Evolutionary conservation across 768 basidiomycete genomes (phyloP).

Genomic region (Crepidotus variabilis): DNA sequence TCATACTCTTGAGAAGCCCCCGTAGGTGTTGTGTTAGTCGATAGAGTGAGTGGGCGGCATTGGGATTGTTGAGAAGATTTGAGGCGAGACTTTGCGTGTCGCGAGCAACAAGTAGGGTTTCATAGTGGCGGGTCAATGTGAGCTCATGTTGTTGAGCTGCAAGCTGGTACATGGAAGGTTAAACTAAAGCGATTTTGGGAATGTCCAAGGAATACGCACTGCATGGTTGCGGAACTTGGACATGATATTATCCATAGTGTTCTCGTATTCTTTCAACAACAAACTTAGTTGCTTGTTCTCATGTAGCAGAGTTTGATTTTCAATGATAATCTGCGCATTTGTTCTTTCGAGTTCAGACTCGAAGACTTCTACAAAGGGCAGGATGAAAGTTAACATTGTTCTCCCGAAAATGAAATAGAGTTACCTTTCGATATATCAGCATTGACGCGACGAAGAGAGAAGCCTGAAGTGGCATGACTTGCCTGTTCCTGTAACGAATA

Average conservation of each 20-base stretch:
- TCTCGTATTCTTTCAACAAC: slow-evolving; percentile 92
- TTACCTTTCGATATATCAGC: slow-evolving; percentile 82
- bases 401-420: slow-evolving; percentile 8
- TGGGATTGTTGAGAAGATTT: slow-evolving; percentile 56
- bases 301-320: slow-evolving; percentile 88
- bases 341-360: slow-evolving; percentile 88
- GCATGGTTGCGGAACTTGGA: slow-evolving; percentile 90
- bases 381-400: not conserved
- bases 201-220: slow-evolving; percentile 43
- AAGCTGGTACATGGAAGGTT: slow-evolving; percentile 41
- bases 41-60: slow-evolving; percentile 62
- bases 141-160: slow-evolving; percentile 92
- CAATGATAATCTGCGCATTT: slow-evolving; percentile 87
- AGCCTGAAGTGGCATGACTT: slow-evolving; percentile 64
- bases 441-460: slow-evolving; percentile 80
- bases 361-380: slow-evolving; percentile 67
- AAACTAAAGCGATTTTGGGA: slow-evolving; percentile 5
- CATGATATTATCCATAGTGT: slow-evolving; percentile 95
- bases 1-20: slow-evolving; percentile 66
- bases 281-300: slow-evolving; percentile 93
- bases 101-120: slow-evolving; percentile 66
- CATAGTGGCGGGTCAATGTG: slow-evolving; percentile 87
- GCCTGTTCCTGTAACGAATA: slow-evolving; percentile 61
- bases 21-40: slow-evolving; percentile 69
- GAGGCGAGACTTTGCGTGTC: slow-evolving; percentile 52